These are phyloP conservation scores for Middelhovenomyces tepae DNA, from an alignment of 805 yeast species.

Conservation along the genomic window DNA sequence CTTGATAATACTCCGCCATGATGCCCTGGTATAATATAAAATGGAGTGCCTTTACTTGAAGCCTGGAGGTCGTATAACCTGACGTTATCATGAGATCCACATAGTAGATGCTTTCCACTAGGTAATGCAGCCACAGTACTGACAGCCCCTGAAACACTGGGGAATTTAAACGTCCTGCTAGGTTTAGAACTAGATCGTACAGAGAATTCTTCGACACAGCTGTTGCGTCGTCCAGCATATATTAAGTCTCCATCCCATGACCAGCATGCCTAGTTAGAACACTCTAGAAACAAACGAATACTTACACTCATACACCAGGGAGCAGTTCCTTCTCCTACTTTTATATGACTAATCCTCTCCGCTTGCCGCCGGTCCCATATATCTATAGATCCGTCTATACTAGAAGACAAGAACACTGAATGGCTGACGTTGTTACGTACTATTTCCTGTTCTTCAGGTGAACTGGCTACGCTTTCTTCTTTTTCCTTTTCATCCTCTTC, in stretches of 20 bases:
- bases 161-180: slow-evolving; percentile 58
- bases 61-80: slow-evolving; percentile 67
- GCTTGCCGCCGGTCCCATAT: slow-evolving; percentile 71
- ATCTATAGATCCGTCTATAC: slow-evolving; percentile 72
- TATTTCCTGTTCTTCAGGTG: slow-evolving; percentile 1
- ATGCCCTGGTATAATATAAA: slow-evolving; percentile 89
- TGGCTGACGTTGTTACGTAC: slow-evolving; percentile 7
- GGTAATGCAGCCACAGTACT: slow-evolving; percentile 74
- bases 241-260: slow-evolving; percentile 69
- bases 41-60: slow-evolving; percentile 46
- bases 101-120: slow-evolving; percentile 65
- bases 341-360: slow-evolving; percentile 36
- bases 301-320: slow-evolving; percentile 75
- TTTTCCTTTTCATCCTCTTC: slow-evolving; percentile 31
- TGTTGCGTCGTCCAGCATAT: slow-evolving; percentile 83
- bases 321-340: slow-evolving; percentile 58
- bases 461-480: slow-evolving; percentile 7
- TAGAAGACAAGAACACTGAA: slow-evolving; percentile 60
- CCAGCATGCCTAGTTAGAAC: slow-evolving; percentile 59
- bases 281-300: slow-evolving; percentile 2
- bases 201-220: slow-evolving; percentile 57
- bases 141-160: slow-evolving; percentile 85
- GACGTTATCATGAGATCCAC: slow-evolving; percentile 87
- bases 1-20: slow-evolving; percentile 85
- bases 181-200: slow-evolving; percentile 30